Percentiles rank a stretch among this genome's conserved stretches.
phyloP scores from a whole-genome alignment of 2,329 filamentous ascomycete genomes.

The Exophiala bonariae region DNA sequence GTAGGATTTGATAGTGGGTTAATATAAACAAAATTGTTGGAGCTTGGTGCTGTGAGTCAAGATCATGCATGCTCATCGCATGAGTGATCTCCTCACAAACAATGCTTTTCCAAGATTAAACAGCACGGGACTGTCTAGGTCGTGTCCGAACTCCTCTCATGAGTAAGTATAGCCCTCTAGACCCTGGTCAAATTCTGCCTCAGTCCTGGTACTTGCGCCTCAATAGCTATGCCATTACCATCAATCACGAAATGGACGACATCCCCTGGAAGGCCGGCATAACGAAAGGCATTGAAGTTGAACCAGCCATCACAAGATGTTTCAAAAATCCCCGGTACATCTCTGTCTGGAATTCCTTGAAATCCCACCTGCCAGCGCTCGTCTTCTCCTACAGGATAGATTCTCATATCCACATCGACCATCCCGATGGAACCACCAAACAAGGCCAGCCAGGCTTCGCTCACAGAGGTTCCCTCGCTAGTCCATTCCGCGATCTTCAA shows the following conservation, averaged over 20 bases:
- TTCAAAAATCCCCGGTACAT: not conserved
- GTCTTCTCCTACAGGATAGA: slow-evolving; percentile 6
- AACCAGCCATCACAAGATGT: not conserved
- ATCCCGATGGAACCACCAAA: not conserved
- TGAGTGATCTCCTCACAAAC: too few relatives aligned
- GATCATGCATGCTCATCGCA: too few relatives aligned
- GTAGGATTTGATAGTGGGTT: too few relatives aligned
- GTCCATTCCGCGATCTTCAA: slow-evolving; percentile 5
- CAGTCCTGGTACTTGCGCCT: not conserved
- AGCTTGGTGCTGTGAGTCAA: too few relatives aligned
- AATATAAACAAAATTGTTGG: too few relatives aligned
- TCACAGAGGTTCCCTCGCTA: slow-evolving; percentile 4
- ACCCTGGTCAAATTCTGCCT: not conserved
- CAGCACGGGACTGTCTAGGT: too few relatives aligned
- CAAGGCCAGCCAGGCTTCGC: not conserved
- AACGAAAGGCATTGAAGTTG: not conserved
- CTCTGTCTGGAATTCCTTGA: not conserved
- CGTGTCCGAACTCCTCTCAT: too few relatives aligned
- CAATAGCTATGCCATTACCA: not conserved
- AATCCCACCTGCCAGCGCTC: slow-evolving; percentile 7
- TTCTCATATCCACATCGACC: slow-evolving; percentile 1
- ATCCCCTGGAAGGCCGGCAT: not conserved
- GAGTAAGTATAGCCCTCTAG: too few relatives aligned
- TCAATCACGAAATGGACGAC: not conserved
- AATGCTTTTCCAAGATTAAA: too few relatives aligned